Evolutionary conservation across 2,329 filamentous ascomycete species (phyloP), one percentile per base, ranked within the genome.

Genomic region (Fusarium tjaetaba): DNA sequence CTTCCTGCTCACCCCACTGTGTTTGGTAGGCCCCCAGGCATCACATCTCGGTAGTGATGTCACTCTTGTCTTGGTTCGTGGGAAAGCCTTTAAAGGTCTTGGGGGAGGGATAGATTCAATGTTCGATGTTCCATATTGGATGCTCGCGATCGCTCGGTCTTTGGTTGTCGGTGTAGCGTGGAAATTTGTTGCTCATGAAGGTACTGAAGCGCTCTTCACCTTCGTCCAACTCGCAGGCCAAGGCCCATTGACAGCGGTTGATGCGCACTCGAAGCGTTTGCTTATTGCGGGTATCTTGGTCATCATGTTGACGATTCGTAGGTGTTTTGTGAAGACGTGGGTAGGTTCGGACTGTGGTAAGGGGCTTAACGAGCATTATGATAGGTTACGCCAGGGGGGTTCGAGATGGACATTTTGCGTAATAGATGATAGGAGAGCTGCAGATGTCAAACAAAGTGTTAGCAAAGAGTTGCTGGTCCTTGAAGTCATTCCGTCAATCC

Each of bases 381-480:
- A 15, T 30, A 28, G 26, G 20, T 28, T 15, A 7, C 6, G 18
- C 20, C 6, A 20, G 18, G 28, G 20, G 45, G 22, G 4, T 30
- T 15, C 26, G 20, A 22, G 26, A 30, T 15, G 26, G 13, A 7
- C 9, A 48, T 13, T 48, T 48, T 22, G 5, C 20, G 28, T 22
- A 3, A 15, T 14, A 14, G 26, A 48, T 22, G 8, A 14, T 7
- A 7, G 5, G 9, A 22, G 18, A 30, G 8, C 4, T 20, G 9
- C 11, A 48, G 9, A 5, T 4, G 1, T 7, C 8, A 30, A 26
- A 26, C 1, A 4, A 10, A 5, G 10, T 28, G 1, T 30, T 22
- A 14, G 18, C 18, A 30, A 46, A 4, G 18, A 15, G 8, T 9
- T 10, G 13, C 18, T 28, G 43, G 8, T 20, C 7, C 11, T 28